Evolutionary conservation across 495 filamentous ascomycete species (phyloP).

Genomic region (Neurospora sp.): DNA sequence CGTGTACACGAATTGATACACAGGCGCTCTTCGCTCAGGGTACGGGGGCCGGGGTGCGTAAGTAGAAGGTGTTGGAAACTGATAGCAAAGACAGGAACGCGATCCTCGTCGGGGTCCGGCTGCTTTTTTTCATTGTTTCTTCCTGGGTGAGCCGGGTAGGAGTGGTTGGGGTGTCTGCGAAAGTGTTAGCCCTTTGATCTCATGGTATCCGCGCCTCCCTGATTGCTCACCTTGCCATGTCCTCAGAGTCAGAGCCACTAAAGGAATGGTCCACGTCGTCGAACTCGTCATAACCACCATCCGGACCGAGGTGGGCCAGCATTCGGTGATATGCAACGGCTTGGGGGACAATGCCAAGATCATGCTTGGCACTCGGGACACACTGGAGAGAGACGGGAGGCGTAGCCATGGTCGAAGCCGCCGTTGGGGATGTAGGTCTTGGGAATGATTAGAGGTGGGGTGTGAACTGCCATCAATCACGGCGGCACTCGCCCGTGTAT

Average conservation of each 20-base stretch:
- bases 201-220: background rate
- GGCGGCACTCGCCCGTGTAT: too few relatives aligned
- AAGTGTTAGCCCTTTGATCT: background rate
- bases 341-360: background rate
- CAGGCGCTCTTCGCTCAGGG: too few relatives aligned
- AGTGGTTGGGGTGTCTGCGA: rapidly evolving
- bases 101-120: too few relatives aligned
- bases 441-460: too few relatives aligned
- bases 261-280: background rate
- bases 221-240: background rate
- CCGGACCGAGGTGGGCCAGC: background rate
- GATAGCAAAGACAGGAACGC: too few relatives aligned
- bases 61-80: rapidly evolving
- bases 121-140: too few relatives aligned
- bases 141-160: too few relatives aligned
- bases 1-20: background rate
- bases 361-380: background rate
- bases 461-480: too few relatives aligned
- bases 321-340: background rate
- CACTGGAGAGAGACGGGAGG: background rate
- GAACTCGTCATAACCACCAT: background rate
- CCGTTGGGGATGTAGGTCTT: too few relatives aligned
- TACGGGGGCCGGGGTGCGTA: too few relatives aligned
- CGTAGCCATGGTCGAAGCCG: background rate
- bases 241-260: background rate